Percentiles rank a stretch among this genome's conserved stretches.
Conservation (phyloP, 108 stramenopile genomes). For the Nannochloropsis salina region DNA sequence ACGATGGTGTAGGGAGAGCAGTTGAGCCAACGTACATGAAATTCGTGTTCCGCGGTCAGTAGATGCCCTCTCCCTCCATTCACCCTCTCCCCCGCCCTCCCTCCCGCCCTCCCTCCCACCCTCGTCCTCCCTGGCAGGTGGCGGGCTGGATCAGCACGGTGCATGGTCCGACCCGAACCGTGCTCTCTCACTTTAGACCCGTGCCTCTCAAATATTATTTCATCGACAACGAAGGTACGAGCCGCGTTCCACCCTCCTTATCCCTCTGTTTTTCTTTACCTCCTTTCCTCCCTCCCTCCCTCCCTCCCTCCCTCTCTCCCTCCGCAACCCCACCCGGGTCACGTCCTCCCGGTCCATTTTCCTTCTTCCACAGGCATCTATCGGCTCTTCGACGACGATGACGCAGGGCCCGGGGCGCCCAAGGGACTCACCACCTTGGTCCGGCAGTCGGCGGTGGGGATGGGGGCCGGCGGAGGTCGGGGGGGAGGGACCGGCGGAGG, state of each 20-base stretch:
- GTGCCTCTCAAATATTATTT: constrained; percentile 48
- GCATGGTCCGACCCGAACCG: constrained; percentile 51
- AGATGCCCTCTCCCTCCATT: not conserved
- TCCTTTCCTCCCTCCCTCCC: not conserved
- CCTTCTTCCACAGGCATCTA: constrained; percentile 31
- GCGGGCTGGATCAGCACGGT: constrained; percentile 48
- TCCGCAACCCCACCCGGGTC: not conserved
- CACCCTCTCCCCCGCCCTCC: not conserved
- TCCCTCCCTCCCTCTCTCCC: constrained; percentile 25
- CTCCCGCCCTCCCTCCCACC: not conserved
- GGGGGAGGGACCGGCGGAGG: constrained; percentile 10
- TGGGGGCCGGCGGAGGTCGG: not conserved
- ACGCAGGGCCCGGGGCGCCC: constrained; percentile 48
- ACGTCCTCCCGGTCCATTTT: constrained; percentile 29
- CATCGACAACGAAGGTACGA: constrained; percentile 16
- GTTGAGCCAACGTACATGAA: too few species aligned
- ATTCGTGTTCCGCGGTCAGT: not conserved
- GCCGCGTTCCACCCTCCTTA: not conserved
- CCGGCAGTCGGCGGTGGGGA: not conserved
- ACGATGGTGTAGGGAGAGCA: too few species aligned
- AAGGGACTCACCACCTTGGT: constrained; percentile 27
- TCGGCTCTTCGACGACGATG: constrained; percentile 39
- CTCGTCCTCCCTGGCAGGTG: not conserved
- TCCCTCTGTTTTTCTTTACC: not conserved
- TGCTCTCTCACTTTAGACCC: constrained; percentile 48